Conservation (phyloP, 805 yeast genomes). For the Torulaspora microellipsoides region DNA sequence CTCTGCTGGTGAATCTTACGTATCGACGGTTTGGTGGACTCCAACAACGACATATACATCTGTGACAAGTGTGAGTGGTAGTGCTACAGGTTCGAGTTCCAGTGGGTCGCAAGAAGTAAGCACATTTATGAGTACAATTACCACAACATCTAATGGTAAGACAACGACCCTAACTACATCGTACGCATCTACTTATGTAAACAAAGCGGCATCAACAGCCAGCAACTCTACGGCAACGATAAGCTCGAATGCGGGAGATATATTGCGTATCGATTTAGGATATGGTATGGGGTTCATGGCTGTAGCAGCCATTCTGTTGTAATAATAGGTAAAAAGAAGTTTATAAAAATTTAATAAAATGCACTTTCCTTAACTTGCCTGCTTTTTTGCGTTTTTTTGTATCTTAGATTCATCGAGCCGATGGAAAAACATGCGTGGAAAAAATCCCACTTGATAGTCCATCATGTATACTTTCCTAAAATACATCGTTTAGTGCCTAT, state of each 20-base stretch:
- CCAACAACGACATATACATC: slow-evolving; percentile 16
- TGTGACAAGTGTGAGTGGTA: neutral
- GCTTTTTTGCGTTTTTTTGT: no score
- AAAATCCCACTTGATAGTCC: no score
- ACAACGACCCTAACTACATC: neutral
- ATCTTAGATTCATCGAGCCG: no score
- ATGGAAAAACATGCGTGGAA: no score
- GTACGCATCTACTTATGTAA: neutral
- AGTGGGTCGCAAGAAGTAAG: neutral
- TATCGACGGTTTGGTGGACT: slow-evolving; percentile 33
- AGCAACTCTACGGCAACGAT: slow-evolving; percentile 9
- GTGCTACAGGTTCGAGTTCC: no score
- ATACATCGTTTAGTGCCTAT: no score
- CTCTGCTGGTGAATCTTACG: slow-evolving; percentile 21
- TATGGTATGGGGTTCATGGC: slow-evolving; percentile 19
- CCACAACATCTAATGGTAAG: neutral
- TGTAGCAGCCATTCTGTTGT: slow-evolving; percentile 11
- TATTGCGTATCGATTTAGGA: neutral
- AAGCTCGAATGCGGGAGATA: slow-evolving; percentile 9
- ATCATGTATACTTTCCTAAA: no score
- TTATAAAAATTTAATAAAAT: no score
- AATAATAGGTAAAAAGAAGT: neutral
- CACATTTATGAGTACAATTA: neutral
- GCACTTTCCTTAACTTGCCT: no score
- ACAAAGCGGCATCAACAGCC: neutral